A percentile compares a stretch with the other conserved stretches of the same genome.
phyloP scores from a whole-genome alignment of 257 asterid genomes.

The Nicotiana otophora region DNA sequence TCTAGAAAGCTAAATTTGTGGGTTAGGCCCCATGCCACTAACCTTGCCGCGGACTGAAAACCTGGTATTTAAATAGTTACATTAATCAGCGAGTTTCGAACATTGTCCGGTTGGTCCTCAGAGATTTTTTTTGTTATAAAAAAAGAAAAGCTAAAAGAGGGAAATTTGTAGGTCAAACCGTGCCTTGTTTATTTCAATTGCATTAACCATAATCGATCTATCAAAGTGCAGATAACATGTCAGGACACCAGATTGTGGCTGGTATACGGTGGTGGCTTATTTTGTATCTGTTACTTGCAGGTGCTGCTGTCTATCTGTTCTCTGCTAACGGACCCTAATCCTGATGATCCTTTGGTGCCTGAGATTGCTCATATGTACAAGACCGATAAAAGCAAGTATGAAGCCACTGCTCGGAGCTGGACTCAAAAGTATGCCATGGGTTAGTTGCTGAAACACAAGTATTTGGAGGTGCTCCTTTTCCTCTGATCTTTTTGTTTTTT shows the following conservation, averaged over 20 bases:
- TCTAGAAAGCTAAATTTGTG: neutral
- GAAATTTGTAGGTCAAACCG: neutral
- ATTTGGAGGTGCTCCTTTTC: slow-evolving; percentile 11
- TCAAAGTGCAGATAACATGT: neutral
- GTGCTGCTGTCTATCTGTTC: slow-evolving; percentile 42
- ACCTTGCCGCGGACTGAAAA: too few species aligned
- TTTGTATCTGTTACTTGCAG: slow-evolving; percentile 6
- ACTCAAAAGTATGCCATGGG: slow-evolving; percentile 44
- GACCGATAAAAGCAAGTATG: slow-evolving; percentile 35
- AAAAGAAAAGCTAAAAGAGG: too few species aligned
- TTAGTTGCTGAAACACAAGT: slow-evolving; percentile 8
- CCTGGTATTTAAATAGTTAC: too few species aligned
- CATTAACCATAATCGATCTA: neutral
- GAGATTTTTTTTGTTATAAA: too few species aligned
- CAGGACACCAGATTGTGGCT: neutral
- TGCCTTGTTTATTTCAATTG: neutral
- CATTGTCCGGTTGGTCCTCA: too few species aligned
- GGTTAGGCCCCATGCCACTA: too few species aligned
- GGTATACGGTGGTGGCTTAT: neutral
- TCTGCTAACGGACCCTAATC: slow-evolving; percentile 39
- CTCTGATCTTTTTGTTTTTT: neutral
- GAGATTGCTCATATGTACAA: slow-evolving; percentile 44
- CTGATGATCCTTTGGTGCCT: slow-evolving; percentile 42
- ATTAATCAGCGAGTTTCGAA: too few species aligned
- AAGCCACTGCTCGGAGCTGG: slow-evolving; percentile 45